Conservation (phyloP, 163 green algal genomes). For the Scenedesmus sp. region DNA sequence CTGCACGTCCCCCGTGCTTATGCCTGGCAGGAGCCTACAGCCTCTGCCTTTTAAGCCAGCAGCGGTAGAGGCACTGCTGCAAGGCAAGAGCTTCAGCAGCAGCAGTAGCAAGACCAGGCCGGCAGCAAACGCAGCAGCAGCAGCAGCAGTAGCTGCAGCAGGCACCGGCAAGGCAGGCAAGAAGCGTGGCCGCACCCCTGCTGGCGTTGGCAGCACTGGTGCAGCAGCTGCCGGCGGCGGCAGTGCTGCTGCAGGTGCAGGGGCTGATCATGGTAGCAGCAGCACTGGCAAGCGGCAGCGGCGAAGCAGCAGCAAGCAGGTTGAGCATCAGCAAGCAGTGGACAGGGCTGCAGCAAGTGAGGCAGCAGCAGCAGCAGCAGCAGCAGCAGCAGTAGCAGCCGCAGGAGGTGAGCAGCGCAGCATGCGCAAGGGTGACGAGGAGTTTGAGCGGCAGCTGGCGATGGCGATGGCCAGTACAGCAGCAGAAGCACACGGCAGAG, state of each 20-base stretch:
- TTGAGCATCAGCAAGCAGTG: not conserved
- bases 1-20: not conserved
- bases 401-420: not conserved
- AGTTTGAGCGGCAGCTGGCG: slow-evolving; percentile 89
- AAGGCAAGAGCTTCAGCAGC: not conserved
- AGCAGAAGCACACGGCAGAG: not conserved
- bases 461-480: slow-evolving; percentile 85
- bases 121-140: not conserved
- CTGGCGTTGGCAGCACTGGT: not conserved
- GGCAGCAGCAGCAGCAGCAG: not conserved
- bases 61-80: slow-evolving; percentile 11
- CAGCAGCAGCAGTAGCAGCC: slow-evolving; percentile 45
- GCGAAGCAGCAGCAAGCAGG: not conserved
- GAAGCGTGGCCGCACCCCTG: not conserved
- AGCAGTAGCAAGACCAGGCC: not conserved
- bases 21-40: slow-evolving; percentile 32
- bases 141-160: not conserved
- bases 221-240: not conserved
- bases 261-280: not conserved
- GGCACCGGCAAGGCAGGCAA: slow-evolving; percentile 4
- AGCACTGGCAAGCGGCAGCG: not conserved
- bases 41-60: slow-evolving; percentile 46
- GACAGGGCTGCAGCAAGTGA: slow-evolving; percentile 12
- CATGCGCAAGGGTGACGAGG: slow-evolving; percentile 77
- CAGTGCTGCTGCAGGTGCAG: not conserved